These are phyloP conservation scores for Astragalus glycyphyllos DNA, from an alignment of 306 rosid genomes.

Conservation along the genomic window DNA sequence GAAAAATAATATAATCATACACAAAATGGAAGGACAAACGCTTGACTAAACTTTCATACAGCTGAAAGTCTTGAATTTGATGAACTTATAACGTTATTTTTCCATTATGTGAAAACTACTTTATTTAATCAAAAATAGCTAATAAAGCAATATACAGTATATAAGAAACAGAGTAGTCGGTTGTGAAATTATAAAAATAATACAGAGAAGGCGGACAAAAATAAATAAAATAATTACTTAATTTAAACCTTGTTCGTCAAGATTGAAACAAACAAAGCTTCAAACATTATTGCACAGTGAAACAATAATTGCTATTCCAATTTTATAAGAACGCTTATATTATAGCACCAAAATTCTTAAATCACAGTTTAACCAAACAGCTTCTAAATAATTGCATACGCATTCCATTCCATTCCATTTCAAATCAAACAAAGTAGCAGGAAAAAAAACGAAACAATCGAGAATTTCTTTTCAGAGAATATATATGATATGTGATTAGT, in stretches of 20 bases:
- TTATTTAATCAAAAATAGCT: conserved; percentile 10
- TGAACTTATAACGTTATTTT: conserved; percentile 1
- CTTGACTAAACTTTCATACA: conserved; percentile 16
- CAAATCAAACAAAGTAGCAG: neutral
- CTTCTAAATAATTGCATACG: conserved; percentile 1
- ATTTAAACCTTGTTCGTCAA: neutral
- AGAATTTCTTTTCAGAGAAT: neutral
- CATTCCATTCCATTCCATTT: conserved; percentile 23
- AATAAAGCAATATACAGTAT: conserved; percentile 24
- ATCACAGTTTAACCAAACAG: conserved; percentile 25
- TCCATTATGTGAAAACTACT: conserved; percentile 7
- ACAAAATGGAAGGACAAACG: conserved; percentile 28
- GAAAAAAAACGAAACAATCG: neutral
- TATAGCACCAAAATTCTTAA: conserved; percentile 10
- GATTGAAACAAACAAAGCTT: conserved; percentile 33
- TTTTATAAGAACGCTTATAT: neutral
- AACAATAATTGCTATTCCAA: conserved; percentile 35
- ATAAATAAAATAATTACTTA: neutral
- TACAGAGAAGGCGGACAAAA: conserved; percentile 15
- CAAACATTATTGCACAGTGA: conserved; percentile 14
- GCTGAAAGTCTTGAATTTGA: conserved; percentile 29
- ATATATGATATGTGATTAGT: conserved; percentile 18
- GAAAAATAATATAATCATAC: conserved; percentile 28
- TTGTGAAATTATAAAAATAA: conserved; percentile 7
- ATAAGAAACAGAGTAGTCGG: conserved; percentile 20